A percentile compares a stretch with the other conserved stretches of the same genome.
These are phyloP conservation scores for Adansonia grandidieri DNA, from an alignment of 441 rosid genomes.

Conservation along the genomic window DNA sequence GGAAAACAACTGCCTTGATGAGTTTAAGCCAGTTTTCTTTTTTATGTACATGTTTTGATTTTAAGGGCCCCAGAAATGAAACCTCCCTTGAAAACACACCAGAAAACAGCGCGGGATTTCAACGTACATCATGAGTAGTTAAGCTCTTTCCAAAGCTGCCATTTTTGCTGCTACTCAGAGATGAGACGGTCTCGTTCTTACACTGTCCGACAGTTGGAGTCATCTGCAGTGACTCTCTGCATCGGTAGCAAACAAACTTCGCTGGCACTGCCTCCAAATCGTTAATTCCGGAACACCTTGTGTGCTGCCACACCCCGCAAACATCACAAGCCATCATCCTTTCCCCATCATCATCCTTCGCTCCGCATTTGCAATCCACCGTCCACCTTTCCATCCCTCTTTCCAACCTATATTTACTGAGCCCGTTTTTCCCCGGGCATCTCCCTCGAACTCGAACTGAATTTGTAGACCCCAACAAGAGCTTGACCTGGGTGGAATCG, in stretches of 20 bases:
- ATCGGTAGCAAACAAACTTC: slow-evolving; percentile 55
- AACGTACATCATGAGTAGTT: slow-evolving; percentile 24
- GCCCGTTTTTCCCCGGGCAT: slow-evolving; percentile 47
- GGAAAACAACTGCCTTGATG: slow-evolving; percentile 18
- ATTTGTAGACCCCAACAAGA: slow-evolving; percentile 41
- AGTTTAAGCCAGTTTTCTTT: slow-evolving; percentile 12
- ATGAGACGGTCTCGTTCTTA: slow-evolving; percentile 13
- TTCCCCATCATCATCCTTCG: slow-evolving; percentile 75
- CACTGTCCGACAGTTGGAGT: slow-evolving; percentile 27
- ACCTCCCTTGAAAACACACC: neutral
- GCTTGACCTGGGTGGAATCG: slow-evolving; percentile 64
- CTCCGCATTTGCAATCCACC: slow-evolving; percentile 70
- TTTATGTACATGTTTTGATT: slow-evolving; percentile 28
- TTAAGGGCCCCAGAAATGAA: neutral
- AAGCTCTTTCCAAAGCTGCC: slow-evolving; percentile 25
- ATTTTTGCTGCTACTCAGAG: neutral
- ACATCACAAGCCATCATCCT: slow-evolving; percentile 74
- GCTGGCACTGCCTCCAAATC: slow-evolving; percentile 62
- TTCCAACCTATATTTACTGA: slow-evolving; percentile 57
- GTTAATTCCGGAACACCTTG: slow-evolving; percentile 61
- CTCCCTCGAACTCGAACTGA: slow-evolving; percentile 49
- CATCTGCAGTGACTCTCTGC: slow-evolving; percentile 33
- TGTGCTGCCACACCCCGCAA: slow-evolving; percentile 78
- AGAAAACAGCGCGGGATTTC: slow-evolving; percentile 18
- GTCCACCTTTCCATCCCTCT: slow-evolving; percentile 74